Conservation (phyloP, 305 asterid genomes). For the Solanum hybrid region DNA sequence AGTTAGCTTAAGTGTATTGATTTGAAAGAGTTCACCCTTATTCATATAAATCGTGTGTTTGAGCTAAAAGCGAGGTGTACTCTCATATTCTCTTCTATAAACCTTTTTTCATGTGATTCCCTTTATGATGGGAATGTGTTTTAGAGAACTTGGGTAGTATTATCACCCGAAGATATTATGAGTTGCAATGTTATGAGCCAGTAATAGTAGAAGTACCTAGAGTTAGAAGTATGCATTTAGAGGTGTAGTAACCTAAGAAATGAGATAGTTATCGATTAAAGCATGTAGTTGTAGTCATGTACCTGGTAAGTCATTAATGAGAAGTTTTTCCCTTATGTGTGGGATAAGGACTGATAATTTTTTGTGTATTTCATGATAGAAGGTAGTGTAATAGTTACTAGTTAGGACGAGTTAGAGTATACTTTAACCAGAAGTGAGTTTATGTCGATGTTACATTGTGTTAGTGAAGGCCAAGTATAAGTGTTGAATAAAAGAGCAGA, state of each 20-base stretch:
- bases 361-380: not conserved
- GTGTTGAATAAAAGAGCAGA: not conserved
- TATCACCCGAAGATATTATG: not conserved
- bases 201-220: not conserved
- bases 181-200: not conserved
- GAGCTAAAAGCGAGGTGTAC: not conserved
- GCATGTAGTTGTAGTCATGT: not conserved
- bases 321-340: not conserved
- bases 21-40: not conserved
- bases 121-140: not conserved
- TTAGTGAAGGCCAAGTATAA: not conserved
- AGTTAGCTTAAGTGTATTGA: not conserved
- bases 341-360: not conserved
- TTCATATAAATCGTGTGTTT: not conserved
- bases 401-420: not conserved
- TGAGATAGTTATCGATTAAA: not conserved
- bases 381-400: not conserved
- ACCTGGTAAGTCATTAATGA: too few relatives aligned
- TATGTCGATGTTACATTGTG: not conserved
- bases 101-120: not conserved
- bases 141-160: not conserved
- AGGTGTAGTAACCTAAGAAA: not conserved
- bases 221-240: not conserved
- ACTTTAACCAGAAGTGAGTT: not conserved
- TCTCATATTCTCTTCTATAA: not conserved